Base-by-base conservation (phyloP, 2,329 filamentous ascomycete genomes). In the Thermothelomyces thermophilus region DNA sequence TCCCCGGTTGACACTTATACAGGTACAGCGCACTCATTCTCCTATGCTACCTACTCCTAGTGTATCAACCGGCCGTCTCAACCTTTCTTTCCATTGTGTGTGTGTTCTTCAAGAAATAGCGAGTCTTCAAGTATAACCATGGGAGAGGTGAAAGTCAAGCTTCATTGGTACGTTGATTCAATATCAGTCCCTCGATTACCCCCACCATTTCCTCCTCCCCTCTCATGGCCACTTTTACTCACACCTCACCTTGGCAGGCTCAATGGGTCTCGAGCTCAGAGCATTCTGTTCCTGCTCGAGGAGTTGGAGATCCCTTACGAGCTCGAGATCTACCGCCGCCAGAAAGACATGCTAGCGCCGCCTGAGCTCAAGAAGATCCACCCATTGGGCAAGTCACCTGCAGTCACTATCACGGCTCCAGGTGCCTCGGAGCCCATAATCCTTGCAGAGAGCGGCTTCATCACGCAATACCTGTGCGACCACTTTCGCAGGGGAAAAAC, bases 241-340 rank as follows among this genome's bases (percentile, higher is more conserved):
- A 51, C 49, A 48, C 16, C 4, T 4, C n/a, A n/a, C n/a, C 13
- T 34, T 14, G 5, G 31, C 34, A 94, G 89, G 89, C 84, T 95
- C 53, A 80, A 91, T 60, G 74, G 85, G 59, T 94, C 89, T 49
- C 86, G 90, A 58, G 82, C 87, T 11, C 87, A 94, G 67, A 82
- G 87, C 55, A 85, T 91, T 51, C 72, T 93, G 39, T 95, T 87
- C 87, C 82, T 95, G 6, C 78, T 95, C 37, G 87, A 93, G 65
- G 88, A 91, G 67, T 82, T 93, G 54, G 76, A 85, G 37, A 67
- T 95, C 30, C 76, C 84, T 24, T 95, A 95, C 68, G 80, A 90
- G 54, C 70, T 96, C 51, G 81, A 91, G 62, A 76, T 85, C 47
- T 93, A 86, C 75, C 88, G 87, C 66, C 84, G 90, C 46, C 64